These are phyloP conservation scores for Termitomyces bulborhizus DNA, from an alignment of 768 basidiomycete species.

Conservation along the genomic window DNA sequence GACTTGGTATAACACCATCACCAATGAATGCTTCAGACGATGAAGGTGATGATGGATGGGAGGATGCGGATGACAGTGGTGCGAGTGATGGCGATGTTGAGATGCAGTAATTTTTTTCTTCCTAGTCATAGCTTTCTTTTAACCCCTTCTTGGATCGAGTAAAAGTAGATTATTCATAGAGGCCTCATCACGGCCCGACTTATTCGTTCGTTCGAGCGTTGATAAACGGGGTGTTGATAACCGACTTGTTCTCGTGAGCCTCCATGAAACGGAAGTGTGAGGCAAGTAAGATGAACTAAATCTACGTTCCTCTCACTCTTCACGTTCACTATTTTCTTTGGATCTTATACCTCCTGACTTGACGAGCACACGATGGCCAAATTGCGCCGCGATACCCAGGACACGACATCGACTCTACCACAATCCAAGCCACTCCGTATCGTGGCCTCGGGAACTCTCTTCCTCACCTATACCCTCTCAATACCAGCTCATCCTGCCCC, in stretches of 20 bases:
- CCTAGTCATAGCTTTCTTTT: background rate
- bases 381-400: constrained; percentile 37
- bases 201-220: background rate
- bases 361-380: constrained; percentile 32
- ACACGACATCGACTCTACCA: constrained; percentile 19
- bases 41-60: constrained; percentile 49
- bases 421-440: constrained; percentile 52
- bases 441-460: constrained; percentile 75
- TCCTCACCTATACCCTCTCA: constrained; percentile 66
- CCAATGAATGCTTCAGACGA: constrained; percentile 51
- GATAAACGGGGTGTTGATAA: constrained; percentile 3
- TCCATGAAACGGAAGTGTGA: constrained; percentile 2
- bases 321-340: background rate
- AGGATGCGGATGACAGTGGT: constrained; percentile 53
- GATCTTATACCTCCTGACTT: background rate
- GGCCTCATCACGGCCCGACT: background rate
- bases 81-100: constrained; percentile 54
- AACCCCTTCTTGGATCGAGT: background rate
- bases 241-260: background rate
- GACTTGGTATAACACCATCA: constrained; percentile 58
- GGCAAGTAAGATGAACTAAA: constrained; percentile 13
- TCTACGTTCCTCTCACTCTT: background rate
- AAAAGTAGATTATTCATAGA: constrained; percentile 26
- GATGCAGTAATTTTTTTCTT: constrained; percentile 32
- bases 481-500: constrained; percentile 56